Conservation (phyloP, 371 early-diverging fungal genomes). For the Dinochytrium kinnereticum region DNA sequence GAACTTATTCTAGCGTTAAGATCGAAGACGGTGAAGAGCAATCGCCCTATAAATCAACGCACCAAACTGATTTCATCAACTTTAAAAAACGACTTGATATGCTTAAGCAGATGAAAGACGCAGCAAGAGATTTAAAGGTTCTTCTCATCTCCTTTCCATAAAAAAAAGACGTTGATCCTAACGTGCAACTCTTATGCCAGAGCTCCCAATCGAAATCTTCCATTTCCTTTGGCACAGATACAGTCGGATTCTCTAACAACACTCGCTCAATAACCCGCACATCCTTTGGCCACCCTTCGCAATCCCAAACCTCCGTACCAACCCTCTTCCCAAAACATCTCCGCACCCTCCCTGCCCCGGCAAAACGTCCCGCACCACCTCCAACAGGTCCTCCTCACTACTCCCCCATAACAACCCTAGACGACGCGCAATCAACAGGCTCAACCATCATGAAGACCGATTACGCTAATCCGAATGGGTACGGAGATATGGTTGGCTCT, state of each 20-base stretch:
- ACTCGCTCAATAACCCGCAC: conserved; percentile 21
- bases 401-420: conserved; percentile 7
- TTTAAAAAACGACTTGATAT: neutral
- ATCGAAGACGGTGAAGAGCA: conserved; percentile 4
- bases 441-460: conserved; percentile 16
- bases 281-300: conserved; percentile 14
- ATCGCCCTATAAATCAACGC: conserved; percentile 15
- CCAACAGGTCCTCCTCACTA: neutral
- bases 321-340: neutral
- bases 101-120: neutral
- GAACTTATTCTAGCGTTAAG: conserved; percentile 8
- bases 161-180: neutral
- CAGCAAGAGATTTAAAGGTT: conserved; percentile 20
- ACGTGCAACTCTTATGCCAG: neutral
- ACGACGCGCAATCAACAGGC: neutral
- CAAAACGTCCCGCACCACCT: neutral
- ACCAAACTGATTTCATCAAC: conserved; percentile 22
- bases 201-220: conserved; percentile 1
- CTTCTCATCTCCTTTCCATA: neutral
- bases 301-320: neutral
- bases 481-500: neutral
- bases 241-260: neutral
- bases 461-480: conserved; percentile 5
- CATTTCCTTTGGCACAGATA: conserved; percentile 14
- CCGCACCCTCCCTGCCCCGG: conserved; percentile 6